A percentile compares a stretch with the other conserved stretches of the same genome.
phyloP scores from a whole-genome alignment of 768 basidiomycete genomes.

The Rhizopogon vulgaris region DNA sequence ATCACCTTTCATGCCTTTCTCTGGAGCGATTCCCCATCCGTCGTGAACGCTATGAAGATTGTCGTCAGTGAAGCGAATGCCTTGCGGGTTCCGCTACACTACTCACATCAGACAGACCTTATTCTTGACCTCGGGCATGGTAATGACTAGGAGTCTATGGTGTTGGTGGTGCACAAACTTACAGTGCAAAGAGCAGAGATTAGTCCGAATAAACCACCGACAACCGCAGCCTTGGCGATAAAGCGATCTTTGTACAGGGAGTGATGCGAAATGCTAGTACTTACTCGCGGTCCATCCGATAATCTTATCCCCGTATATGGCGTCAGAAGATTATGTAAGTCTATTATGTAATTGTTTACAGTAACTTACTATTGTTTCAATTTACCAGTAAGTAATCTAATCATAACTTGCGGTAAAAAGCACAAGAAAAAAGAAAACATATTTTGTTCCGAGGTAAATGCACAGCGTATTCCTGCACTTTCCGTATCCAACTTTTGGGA shows the following conservation, averaged over 20 bases:
- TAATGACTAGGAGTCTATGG: neutral
- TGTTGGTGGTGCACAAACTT: neutral
- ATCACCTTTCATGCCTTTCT: constrained; percentile 73
- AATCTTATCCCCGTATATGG: neutral
- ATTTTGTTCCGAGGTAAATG: too few relatives aligned
- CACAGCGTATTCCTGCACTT: too few relatives aligned
- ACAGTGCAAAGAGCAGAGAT: neutral
- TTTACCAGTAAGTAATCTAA: too few relatives aligned
- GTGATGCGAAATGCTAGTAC: neutral
- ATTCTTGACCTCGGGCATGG: constrained; percentile 60
- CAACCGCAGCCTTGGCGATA: neutral
- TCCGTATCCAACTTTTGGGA: too few relatives aligned
- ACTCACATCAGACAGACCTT: constrained; percentile 88
- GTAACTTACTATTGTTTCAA: too few relatives aligned
- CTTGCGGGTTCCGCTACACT: neutral
- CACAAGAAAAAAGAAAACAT: too few relatives aligned
- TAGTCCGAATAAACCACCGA: neutral
- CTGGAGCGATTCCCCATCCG: constrained; percentile 82
- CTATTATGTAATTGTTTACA: too few relatives aligned
- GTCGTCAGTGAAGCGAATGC: neutral
- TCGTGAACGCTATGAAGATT: constrained; percentile 70
- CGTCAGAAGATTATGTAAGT: too few relatives aligned
- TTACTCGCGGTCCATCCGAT: neutral
- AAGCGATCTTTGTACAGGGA: neutral
- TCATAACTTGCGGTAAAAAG: too few relatives aligned